Evolutionary conservation across 140 eudicot species (phyloP), one percentile per base, ranked within the genome.

Genomic region (Senecio squalidus): DNA sequence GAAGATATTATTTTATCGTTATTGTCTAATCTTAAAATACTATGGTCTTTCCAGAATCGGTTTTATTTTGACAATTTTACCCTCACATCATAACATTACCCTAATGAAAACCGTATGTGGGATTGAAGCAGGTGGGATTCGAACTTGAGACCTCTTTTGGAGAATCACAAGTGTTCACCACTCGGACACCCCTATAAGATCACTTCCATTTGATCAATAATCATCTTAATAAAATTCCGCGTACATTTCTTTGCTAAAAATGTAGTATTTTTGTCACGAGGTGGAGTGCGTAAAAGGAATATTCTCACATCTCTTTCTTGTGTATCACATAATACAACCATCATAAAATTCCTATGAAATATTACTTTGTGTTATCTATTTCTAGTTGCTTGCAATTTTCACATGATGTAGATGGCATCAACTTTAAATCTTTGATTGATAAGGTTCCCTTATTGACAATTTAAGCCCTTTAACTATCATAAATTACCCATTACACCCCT

Each of bases 371-470:
- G 24, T 48, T 31, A 33, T 38, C 27, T 38, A 6, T 36, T 38
- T 31, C 23, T 29, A 44, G 33, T 30, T 33, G n/a, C 58, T 48
- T 58, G 13, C 9, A 5, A 4, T 41, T 43, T 41, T 20, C 51
- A 68, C 40, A 57, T 58, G 67, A 68, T 47, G 50, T 67, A 18
- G 60, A 25, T 34, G 52, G 67, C 51, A 24, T 24, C 44, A 34
- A 25, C n/a, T n/a, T n/a, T n/a, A n/a, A n/a, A n/a, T n/a, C 72
- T 66, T 26, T 28, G 46, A 41, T 55, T 55, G 51, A 55, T 44
- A 43, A 9, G 46, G 18, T 66, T 55, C 20, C 7, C n/a, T 27
- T 2, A 52, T 66, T 34, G 49, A 60, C 75, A 61, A 51, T 11
- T 15, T 46, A 51, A 52, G 38, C 49, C 63, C 76, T 10, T 61